Evolutionary conservation across 1,284 basidiomycete species (phyloP), one percentile per base, ranked within the genome.

Genomic region (Malassezia arunalokei): DNA sequence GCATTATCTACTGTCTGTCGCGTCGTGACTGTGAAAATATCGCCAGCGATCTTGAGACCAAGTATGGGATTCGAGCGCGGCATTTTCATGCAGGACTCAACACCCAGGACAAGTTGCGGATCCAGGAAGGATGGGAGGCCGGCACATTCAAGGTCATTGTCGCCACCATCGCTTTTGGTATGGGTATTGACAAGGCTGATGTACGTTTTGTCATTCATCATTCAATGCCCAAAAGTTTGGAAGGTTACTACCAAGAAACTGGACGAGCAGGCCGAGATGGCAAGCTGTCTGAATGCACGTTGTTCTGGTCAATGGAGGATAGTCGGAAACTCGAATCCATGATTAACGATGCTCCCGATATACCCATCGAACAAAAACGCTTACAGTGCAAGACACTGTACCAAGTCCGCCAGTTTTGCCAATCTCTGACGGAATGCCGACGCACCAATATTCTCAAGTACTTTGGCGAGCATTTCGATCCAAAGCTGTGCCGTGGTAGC

Each of bases 181-280:
- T 98, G 92, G 92, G 91, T 14, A 91, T 96, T 55, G 90, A 96
- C 75, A 95, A 95, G 71, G 75, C 83, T 0, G 80, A 87, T 63
- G 86, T 85, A 7, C 81, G 83, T 56, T 85, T 79, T 65, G 85
- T 89, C 45, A 81, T 88, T 47, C 87, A 89, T 64, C 79, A 83
- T 54, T 78, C 80, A 9, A 58, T 86, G 15, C 85, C 87, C 1
- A 78, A 78, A 48, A 81, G 81, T 7, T 75, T 88, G 49, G 83
- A 85, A 52, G 82, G 81, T 24, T 71, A 86, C 66, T 85, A 85
- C 64, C 85, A 88, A 75, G 87, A 89, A 72, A 88, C 86, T 0
- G 86, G 87, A 7, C 79, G 86, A 49, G 86, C 86, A 3, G 86
- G 86, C 3, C 78, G 87, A 57, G 86, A 89, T 65, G 85, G 85